Evolutionary conservation across 768 basidiomycete genomes (phyloP), one percentile per base, ranked within the genome.

Genomic region (Fistulinella prunicolor): DNA sequence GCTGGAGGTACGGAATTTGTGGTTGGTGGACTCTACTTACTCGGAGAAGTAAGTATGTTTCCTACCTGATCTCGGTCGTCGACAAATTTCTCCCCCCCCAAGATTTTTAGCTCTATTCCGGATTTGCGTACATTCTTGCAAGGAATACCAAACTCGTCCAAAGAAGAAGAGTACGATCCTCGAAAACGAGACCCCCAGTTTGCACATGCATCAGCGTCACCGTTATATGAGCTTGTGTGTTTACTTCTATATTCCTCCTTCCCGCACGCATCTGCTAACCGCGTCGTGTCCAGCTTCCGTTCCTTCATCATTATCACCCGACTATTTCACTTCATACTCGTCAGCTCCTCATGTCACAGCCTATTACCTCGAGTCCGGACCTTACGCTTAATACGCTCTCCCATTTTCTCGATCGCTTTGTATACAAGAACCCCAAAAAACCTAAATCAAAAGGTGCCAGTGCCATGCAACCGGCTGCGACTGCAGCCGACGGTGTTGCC

Each of bases 331-430:
- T 95, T 1, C 91, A 94, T 57, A 87, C 93, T 0, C 79, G 78
- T 7, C 90, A 96, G 62, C 79, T 99, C 10, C 78, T 97, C 41
- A 61, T 73, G 1, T 79, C 77, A 8, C 75, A 85, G 40, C 85
- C 86, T 0, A 71, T 97, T 10, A 90, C 91, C 0, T 86, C 89
- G 9, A 85, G 81, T 9, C 79, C 91, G 0, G 94, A 98, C 61
- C 85, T 99, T 40, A 84, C 89, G 9, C 83, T 93, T 47, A 94
- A 96, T 71, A 94, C 94, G 1, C 80, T 97, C 20, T 85, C 89
- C 1, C 90, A 94, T 59, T 97, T 99, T 80, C 79, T 98, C 34
- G 96, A 98, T 63, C 82, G 94, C 3, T 97, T 98, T 70, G 90
- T 97, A 36, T 97, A 92, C 74, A 91, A 94, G 68, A 97, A 98